A percentile compares a stretch with the other conserved stretches of the same genome.
phyloP scores from a whole-genome alignment of 331 rosid genomes.

The Stylosanthes scabra region DNA sequence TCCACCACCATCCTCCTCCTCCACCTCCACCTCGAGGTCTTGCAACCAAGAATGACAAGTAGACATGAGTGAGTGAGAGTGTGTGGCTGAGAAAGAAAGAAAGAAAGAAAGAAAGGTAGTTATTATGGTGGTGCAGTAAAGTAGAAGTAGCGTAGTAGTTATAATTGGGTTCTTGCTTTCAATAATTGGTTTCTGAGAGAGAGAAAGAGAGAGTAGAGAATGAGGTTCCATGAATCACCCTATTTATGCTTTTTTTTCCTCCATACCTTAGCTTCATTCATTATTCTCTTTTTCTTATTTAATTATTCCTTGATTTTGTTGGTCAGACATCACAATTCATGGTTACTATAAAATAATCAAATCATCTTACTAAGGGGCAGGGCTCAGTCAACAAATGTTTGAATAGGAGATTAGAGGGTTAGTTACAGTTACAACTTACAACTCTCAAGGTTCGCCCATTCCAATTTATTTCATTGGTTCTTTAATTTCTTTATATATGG shows the following conservation, averaged over 20 bases:
- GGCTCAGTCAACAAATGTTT: constrained; percentile 32
- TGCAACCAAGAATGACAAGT: constrained; percentile 46
- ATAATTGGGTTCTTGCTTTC: constrained; percentile 16
- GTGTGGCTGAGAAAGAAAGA: not conserved
- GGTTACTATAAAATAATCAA: not conserved
- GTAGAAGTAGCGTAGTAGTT: constrained; percentile 4
- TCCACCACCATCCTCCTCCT: constrained; percentile 42
- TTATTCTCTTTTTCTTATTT: not conserved
- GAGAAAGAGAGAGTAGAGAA: not conserved
- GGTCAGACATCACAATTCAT: too few species aligned
- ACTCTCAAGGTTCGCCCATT: too few species aligned
- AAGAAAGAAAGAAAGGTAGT: not conserved
- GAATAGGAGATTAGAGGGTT: constrained; percentile 10
- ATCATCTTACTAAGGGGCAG: not conserved
- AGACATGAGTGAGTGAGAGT: constrained; percentile 12
- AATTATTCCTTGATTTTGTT: not conserved
- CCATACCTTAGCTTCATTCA: not conserved
- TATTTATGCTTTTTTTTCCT: constrained; percentile 41
- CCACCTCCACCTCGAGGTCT: constrained; percentile 43
- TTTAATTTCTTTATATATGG: not conserved
- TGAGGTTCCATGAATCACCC: constrained; percentile 39
- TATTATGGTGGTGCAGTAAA: not conserved
- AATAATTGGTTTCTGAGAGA: constrained; percentile 50
- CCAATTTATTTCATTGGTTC: not conserved
- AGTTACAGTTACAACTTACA: constrained; percentile 10